These are phyloP conservation scores for Penicillium rolfsii DNA, from an alignment of 2,329 filamentous ascomycete species.

Conservation along the genomic window DNA sequence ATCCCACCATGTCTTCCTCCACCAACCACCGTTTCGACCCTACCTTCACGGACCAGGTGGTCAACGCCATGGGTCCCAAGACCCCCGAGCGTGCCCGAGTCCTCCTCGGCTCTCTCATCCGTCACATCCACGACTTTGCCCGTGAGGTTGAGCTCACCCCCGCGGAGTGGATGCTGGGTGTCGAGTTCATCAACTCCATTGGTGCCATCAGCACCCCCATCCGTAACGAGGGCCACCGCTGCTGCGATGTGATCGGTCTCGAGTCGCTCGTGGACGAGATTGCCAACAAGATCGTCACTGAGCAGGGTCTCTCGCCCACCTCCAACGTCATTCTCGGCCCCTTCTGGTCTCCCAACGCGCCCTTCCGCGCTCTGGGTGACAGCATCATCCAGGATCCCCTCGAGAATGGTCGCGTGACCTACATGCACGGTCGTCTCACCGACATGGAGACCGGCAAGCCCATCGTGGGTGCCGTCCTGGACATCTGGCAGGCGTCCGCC, in stretches of 20 bases:
- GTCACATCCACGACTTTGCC: constrained; percentile 76
- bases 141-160: constrained; percentile 76
- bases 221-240: constrained; percentile 73
- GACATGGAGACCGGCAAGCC: constrained; percentile 68
- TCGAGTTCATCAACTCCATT: constrained; percentile 74
- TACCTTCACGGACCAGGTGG: constrained; percentile 72
- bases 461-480: constrained; percentile 69
- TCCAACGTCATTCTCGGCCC: constrained; percentile 76
- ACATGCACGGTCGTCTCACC: constrained; percentile 70
- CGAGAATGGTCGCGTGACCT: constrained; percentile 60
- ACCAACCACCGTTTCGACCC: constrained; percentile 58
- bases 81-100: constrained; percentile 65
- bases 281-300: constrained; percentile 67
- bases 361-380: constrained; percentile 69
- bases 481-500: constrained; percentile 76
- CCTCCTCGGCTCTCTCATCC: constrained; percentile 66
- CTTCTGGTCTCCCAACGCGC: constrained; percentile 76
- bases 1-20: constrained; percentile 25
- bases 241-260: constrained; percentile 73
- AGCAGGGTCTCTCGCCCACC: constrained; percentile 66
- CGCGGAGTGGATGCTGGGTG: constrained; percentile 76
- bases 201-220: constrained; percentile 69
- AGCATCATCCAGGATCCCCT: constrained; percentile 67
- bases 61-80: constrained; percentile 73
- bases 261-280: constrained; percentile 81